These are phyloP conservation scores for Lasiodiplodia gonubiensis DNA, from an alignment of 2,329 filamentous ascomycete species.

Conservation along the genomic window DNA sequence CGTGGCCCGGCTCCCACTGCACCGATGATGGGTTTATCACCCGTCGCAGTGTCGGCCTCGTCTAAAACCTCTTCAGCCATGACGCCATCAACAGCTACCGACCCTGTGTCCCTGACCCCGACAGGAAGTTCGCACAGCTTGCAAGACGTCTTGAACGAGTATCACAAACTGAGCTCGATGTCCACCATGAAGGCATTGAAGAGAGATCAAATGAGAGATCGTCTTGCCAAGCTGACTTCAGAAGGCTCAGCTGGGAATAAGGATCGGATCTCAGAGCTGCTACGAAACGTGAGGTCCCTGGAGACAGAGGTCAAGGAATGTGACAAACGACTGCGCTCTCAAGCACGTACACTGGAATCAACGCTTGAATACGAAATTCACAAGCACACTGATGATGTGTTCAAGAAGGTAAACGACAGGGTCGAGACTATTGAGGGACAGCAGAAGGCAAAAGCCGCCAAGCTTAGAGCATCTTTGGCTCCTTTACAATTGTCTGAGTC, in stretches of 20 bases:
- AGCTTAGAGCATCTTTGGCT: neutral
- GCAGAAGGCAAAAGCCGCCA: neutral
- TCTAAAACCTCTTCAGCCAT: neutral
- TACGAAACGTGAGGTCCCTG: neutral
- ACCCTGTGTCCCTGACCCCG: too few species aligned
- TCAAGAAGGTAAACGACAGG: neutral
- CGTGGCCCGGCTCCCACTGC: conserved; percentile 5
- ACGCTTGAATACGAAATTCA: neutral
- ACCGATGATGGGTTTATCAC: neutral
- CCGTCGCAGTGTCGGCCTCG: neutral
- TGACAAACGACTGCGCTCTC: neutral
- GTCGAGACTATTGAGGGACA: neutral
- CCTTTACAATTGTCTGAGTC: neutral
- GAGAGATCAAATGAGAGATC: neutral
- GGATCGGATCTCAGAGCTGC: neutral
- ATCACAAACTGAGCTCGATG: neutral
- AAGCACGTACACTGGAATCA: neutral
- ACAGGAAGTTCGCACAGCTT: neutral
- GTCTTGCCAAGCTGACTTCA: neutral
- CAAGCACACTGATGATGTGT: neutral
- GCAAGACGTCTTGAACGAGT: neutral
- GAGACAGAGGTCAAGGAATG: neutral
- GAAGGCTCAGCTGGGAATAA: neutral
- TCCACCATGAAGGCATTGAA: neutral
- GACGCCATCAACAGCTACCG: neutral